A percentile compares a stretch with the other conserved stretches of the same genome.
phyloP scores from a whole-genome alignment of 2,329 filamentous ascomycete genomes.

The Alternaria postmessia region DNA sequence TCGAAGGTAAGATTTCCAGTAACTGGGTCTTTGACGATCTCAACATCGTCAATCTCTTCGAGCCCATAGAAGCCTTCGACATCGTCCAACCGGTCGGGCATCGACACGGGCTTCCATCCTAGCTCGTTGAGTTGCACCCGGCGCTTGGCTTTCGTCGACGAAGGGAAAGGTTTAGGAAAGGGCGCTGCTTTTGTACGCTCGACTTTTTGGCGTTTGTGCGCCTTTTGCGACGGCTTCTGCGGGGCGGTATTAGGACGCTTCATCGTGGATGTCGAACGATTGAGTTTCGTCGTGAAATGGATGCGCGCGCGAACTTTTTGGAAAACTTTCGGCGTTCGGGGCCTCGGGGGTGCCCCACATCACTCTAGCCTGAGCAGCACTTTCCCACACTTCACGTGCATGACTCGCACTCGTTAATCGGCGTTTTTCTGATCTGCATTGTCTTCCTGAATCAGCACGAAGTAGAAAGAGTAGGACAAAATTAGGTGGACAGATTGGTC shows the following conservation, averaged over 20 bases:
- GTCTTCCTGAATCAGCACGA: no score
- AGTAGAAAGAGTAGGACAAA: neutral
- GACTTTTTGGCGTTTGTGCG: conserved; percentile 55
- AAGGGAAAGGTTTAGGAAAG: conserved; percentile 15
- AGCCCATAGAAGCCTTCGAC: conserved; percentile 93
- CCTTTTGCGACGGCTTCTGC: conserved; percentile 53
- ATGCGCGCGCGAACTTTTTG: conserved; percentile 24
- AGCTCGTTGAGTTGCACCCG: conserved; percentile 60
- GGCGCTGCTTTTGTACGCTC: conserved; percentile 23
- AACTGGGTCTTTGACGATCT: conserved; percentile 69
- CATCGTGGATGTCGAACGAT: conserved; percentile 28
- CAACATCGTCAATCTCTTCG: conserved; percentile 90
- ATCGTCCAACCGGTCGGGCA: conserved; percentile 82
- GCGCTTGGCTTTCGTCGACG: conserved; percentile 33
- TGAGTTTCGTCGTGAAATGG: neutral
- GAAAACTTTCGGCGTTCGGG: conserved; percentile 35
- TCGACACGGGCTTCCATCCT: conserved; percentile 69
- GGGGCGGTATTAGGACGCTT: conserved; percentile 50
- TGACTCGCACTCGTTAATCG: conserved; percentile 14
- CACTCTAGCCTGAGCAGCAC: conserved; percentile 24
- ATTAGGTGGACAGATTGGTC: neutral
- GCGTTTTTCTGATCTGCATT: neutral
- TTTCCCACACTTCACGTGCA: conserved; percentile 37
- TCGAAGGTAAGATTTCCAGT: conserved; percentile 60
- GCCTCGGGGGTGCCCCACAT: conserved; percentile 26